Evolutionary conservation across 352 stramenopile species (phyloP), one percentile per base, ranked within the genome.

Genomic region (Phytopythium montanum): DNA sequence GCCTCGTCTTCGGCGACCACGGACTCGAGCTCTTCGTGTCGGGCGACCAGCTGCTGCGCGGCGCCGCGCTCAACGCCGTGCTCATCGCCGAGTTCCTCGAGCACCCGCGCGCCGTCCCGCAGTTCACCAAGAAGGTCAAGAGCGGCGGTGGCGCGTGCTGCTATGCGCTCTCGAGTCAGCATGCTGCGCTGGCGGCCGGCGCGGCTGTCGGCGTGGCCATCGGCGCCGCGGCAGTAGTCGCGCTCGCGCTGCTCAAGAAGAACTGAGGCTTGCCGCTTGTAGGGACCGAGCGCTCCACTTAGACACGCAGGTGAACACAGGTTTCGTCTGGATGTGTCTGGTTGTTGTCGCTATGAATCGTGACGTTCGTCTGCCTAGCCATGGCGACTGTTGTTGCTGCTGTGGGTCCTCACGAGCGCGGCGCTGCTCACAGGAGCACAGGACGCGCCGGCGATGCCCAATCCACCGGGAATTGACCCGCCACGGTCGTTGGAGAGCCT

Each of bases 1-100:
- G 87, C 61, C 68, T 98, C 44, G 90, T 98, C 34, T 99, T 99
- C 76, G 95, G 94, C 28, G 88, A 98, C 54, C 76, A 98, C 67
- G 97, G 96, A 34, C 80, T 99, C 19, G 97, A 99, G 79, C 88
- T 99, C 58, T 99, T 99, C 67, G 96, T 99, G 26, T 97, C 79
- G 51, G 97, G 97, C 48, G 97, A 99, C 81, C 94, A 99, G 81
- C 77, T 99, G 25, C 78, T 99, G 56, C 90, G 96, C 58, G 97
- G 97, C 66, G 97, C 97, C 10, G 97, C 97, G 12, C 80, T 99
- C 55, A 99, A 99, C 81, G 96, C 97, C 14, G 97, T 99, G 54
- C 73, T 99, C 44, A 98, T 99, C 53, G 96, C 95, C 44, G 95
- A 99, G 79, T 95, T 88, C 62, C 65, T 93, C 23, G 82, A 92